Conservation (phyloP, 805 yeast genomes). For the Yarrowia hollandica region DNA sequence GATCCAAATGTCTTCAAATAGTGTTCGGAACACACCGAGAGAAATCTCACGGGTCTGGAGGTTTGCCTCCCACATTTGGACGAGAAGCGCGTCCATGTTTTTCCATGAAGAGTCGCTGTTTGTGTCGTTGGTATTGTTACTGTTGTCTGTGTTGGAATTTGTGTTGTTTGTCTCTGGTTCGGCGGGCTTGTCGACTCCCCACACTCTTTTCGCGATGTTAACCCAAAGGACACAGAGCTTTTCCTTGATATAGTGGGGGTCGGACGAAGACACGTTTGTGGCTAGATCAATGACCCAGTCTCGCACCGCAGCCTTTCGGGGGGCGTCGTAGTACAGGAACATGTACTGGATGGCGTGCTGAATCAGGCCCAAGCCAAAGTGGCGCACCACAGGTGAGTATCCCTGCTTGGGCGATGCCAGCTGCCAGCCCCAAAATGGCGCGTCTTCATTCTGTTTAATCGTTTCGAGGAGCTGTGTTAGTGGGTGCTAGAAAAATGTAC, state of each 20-base stretch:
- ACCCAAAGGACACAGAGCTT: conserved; percentile 91
- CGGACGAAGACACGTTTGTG: conserved; percentile 55
- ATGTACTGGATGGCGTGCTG: conserved; percentile 65
- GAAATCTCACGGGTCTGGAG: conserved; percentile 71
- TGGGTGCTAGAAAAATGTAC: no score
- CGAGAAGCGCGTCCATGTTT: conserved; percentile 77
- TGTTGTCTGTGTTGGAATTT: background rate
- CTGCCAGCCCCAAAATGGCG: conserved; percentile 91
- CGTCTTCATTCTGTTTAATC: conserved; percentile 73
- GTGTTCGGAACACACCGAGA: conserved; percentile 73
- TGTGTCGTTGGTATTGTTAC: conserved; percentile 34
- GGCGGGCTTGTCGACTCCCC: conserved; percentile 61
- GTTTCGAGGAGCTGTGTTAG: conserved; percentile 59
- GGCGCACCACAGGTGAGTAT: conserved; percentile 72
- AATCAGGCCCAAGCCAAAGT: conserved; percentile 81
- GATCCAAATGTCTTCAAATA: conserved; percentile 90
- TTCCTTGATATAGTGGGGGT: conserved; percentile 88
- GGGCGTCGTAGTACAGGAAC: conserved; percentile 56
- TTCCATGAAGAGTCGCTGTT: conserved; percentile 62
- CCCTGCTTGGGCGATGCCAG: conserved; percentile 66
- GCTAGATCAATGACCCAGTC: conserved; percentile 84
- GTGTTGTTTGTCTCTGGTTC: conserved; percentile 7
- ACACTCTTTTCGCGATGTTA: conserved; percentile 79
- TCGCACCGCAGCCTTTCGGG: conserved; percentile 66
- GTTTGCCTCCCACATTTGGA: conserved; percentile 69